Evolutionary conservation across 345 rosid genomes (phyloP), one percentile per base, ranked within the genome.

Genomic region (Pistacia vera): DNA sequence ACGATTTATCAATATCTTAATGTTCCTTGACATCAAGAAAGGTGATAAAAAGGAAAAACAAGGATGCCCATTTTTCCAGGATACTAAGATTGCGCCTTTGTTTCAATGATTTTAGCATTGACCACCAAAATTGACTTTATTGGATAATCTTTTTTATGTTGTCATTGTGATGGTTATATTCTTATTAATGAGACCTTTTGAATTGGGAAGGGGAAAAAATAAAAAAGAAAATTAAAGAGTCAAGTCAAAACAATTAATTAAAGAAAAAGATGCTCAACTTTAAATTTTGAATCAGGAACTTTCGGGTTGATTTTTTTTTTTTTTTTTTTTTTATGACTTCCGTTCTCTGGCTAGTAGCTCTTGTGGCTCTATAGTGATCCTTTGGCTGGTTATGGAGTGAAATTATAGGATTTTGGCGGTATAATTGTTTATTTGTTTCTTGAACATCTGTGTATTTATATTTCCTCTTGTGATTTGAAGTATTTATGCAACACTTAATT

Each of bases 1-100:
- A 88, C 25, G 28, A 14, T 59, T 33, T 46, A 14, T 68, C 55
- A 51, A 51, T 51, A 12, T 51, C 55, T 51, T 51, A 51, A 51
- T 12, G 55, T 51, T 51, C 17, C 55, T 7, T 41, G 46, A 41
- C 46, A 8, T 5, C 46, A 41, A 41, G 46, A 7, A 41, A 41
- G 46, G 46, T 41, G 1, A 41, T 41, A 41, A 41, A 41, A 41
- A 41, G 8, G 46, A 41, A 41, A 41, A 5, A 41, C 6, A 41
- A 41, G 9, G 46, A 41, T 41, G 0, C 46, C 46, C 46, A 41
- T 7, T 41, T 41, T 41, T 41, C 9, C 6, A 41, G 44, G 46
- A 41, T 41, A 41, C 2, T 5, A 41, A 41, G 9, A 6, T 41
- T 41, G 46, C 8, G 9, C 6, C 46, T 41, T 41, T 41, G 46